Evolutionary conservation across 1,284 basidiomycete species (phyloP), one percentile per base, ranked within the genome.

Genomic region (Cutaneotrichosporon mucoides): DNA sequence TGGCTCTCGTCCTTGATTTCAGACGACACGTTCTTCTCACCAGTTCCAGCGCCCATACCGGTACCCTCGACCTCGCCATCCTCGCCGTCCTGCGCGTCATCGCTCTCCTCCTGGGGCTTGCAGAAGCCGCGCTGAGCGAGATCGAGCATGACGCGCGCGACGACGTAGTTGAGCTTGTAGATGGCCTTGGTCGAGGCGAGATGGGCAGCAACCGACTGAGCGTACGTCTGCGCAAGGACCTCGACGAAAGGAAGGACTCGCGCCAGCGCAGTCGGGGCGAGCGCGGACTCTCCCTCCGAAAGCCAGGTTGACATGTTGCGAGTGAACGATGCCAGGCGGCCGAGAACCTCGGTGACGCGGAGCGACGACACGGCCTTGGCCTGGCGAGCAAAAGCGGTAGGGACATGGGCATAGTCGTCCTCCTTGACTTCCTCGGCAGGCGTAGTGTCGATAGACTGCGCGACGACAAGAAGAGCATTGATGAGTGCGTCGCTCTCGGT

Each of bases 1-100:
- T 96, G 92, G 70, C 90, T 89, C 75, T 99, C 94, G 61, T 98
- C 92, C 69, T 92, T 87, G 58, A 97, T 92, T 70, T 96, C 89
- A 67, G 90, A 88, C 80, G 89, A 92, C 56, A 93, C 88, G 69
- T 96, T 89, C 76, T 97, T 86, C 15, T 81, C 81, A 1, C 94
- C 93, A 1, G 84, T 81, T 1, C 94, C 94, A 65, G 89, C 85
- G 10, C 94, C 94, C 64, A 98, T 79, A 1, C 94, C 93, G 1
- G 88, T 85, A 2, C 92, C 93, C 49, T 85, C 90, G 24, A 73
- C 70, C 5, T 75, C 72, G 6, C 80, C 78, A 4, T 82, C 79
- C 44, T 88, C 85, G 6, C 81, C 81, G 4, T 80, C 81, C 35
- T 82, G 69, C 13, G 68, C 66, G 52, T 74, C 69, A 35, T 82